Conservation (phyloP, 2,329 filamentous ascomycete genomes). For the Hirsutella minnesotensis region DNA sequence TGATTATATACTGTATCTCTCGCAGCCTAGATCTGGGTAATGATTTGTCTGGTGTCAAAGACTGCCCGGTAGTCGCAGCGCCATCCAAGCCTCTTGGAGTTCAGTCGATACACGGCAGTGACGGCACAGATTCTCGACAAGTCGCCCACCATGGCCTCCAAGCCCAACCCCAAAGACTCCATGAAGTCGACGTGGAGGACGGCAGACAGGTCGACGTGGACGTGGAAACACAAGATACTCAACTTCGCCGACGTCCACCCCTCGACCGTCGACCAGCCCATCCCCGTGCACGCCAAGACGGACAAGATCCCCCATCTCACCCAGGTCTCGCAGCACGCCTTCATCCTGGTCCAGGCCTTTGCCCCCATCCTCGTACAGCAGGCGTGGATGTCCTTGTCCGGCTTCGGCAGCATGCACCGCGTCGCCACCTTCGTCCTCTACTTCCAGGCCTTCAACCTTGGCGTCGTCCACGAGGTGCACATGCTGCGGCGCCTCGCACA, state of each 20-base stretch:
- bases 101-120: too few relatives aligned
- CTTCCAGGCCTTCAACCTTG: slow-evolving; percentile 23
- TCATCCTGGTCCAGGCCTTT: slow-evolving; percentile 25
- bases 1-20: too few relatives aligned
- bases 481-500: slow-evolving; percentile 25
- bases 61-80: too few relatives aligned
- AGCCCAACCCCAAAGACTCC: slow-evolving; percentile 16
- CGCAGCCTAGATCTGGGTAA: too few relatives aligned
- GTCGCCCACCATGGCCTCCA: not conserved
- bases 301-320: slow-evolving; percentile 28
- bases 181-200: slow-evolving; percentile 28
- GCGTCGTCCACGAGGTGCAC: slow-evolving; percentile 27
- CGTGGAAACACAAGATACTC: slow-evolving; percentile 17
- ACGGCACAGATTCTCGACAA: too few relatives aligned
- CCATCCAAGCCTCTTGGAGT: too few relatives aligned
- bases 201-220: slow-evolving; percentile 17
- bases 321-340: slow-evolving; percentile 22
- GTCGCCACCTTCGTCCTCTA: slow-evolving; percentile 24
- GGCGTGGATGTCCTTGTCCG: slow-evolving; percentile 16
- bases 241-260: slow-evolving; percentile 8
- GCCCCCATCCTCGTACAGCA: slow-evolving; percentile 26
- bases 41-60: too few relatives aligned
- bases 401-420: slow-evolving; percentile 14
- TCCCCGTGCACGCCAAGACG: slow-evolving; percentile 17
- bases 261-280: not conserved